Conservation (phyloP, 371 early-diverging fungal species). For the Choanephora cucurbitarum region DNA sequence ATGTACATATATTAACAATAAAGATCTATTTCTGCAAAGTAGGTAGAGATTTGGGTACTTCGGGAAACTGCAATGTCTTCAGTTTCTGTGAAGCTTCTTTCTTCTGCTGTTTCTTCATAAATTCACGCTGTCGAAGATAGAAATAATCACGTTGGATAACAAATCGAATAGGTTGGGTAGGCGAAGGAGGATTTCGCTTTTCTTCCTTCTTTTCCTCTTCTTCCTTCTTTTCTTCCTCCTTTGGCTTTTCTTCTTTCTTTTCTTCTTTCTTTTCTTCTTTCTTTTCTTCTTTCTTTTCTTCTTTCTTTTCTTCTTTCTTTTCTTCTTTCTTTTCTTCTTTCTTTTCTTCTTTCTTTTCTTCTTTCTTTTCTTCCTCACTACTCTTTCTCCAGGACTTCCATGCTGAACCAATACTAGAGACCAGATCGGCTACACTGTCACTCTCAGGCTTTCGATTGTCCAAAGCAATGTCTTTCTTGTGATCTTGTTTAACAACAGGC, state of each 20-base stretch:
- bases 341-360: slow-evolving; percentile 17
- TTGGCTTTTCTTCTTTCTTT: slow-evolving; percentile 8
- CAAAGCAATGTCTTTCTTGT: slow-evolving; percentile 15
- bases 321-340: slow-evolving; percentile 31
- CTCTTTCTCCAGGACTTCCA: slow-evolving; percentile 43
- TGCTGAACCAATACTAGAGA: slow-evolving; percentile 45
- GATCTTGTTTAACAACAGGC: slow-evolving; percentile 8
- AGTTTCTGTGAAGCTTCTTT: slow-evolving; percentile 50
- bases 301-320: too few species aligned
- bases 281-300: slow-evolving; percentile 9
- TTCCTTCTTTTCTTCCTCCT: slow-evolving; percentile 11
- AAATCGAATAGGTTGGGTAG: slow-evolving; percentile 38
- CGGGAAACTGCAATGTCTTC: slow-evolving; percentile 50
- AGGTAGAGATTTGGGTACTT: slow-evolving; percentile 45
- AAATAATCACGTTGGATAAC: slow-evolving; percentile 58
- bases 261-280: slow-evolving; percentile 17
- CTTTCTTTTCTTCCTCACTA: slow-evolving; percentile 5
- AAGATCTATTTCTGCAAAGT: slow-evolving; percentile 4
- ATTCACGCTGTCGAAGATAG: slow-evolving; percentile 57
- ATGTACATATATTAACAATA: too few species aligned
- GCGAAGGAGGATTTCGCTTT: background rate
- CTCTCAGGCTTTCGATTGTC: slow-evolving; percentile 34
- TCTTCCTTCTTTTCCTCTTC: slow-evolving; percentile 12
- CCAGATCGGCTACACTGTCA: slow-evolving; percentile 45
- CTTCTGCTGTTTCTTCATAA: slow-evolving; percentile 40